Evolutionary conservation across 1,139 yeast species (phyloP), one percentile per base, ranked within the genome.

Genomic region (Magnusiomyces sp.): DNA sequence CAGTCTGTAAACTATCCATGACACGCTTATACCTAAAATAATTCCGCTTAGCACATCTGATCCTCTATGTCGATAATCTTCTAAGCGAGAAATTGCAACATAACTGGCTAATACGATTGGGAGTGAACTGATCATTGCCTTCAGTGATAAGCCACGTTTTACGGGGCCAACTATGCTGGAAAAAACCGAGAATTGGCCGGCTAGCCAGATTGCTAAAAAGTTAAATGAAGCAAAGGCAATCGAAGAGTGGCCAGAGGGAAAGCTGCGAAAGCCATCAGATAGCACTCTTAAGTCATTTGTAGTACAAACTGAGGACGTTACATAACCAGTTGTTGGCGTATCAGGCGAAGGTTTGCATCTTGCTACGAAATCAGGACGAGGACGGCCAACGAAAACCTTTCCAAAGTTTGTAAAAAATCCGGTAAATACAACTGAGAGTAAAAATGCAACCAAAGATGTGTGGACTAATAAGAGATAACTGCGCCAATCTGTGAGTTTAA

Each of bases 231-330:
- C 69, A 64, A 85, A 86, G 32, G 87, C 73, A 54, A 80, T 69
- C 10, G 88, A 78, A 1, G 90, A 75, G 62, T 86, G 95, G 10
- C 95, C 95, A 1, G 89, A 81, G 0, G 95, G 95, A 0, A 90
- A 81, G 6, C 89, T 80, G 60, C 86, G 77, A 70, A 83, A 74
- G 0, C 95, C 95, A 59, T 86, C 95, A 34, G 66, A n/a, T 13
- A 52, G 62, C 19, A 68, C 58, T 6, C 40, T 50, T 38, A 49
- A 43, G 47, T 72, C 63, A 2, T 65, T 60, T 29, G 69, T 71
- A 0, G 80, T 75, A 60, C 84, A 79, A 11, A 80, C 75, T n/a
- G 71, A 76, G 16, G 66, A 58, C 1, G 85, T 81, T 32, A 68
- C 75, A 47, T 78, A 73, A 38, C 62, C 59, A 46, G 69, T 66